Evolutionary conservation across 2,329 filamentous ascomycete genomes (phyloP).

Genomic region (Penicillium aurantiogriseum): DNA sequence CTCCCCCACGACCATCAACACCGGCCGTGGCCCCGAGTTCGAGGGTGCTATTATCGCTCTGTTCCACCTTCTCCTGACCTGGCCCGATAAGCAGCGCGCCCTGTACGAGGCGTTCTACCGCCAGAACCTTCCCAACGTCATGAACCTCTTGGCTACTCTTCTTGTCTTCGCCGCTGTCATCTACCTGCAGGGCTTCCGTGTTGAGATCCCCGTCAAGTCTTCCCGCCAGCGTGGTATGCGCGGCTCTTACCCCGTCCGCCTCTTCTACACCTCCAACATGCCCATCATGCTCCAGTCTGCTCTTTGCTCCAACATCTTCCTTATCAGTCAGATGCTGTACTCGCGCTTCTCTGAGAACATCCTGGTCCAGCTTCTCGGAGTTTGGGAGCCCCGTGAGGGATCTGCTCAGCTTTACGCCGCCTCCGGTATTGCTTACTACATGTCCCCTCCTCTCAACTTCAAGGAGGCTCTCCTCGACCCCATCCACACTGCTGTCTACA

Average conservation of each 20-base stretch:
- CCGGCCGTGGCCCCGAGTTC: conserved; percentile 96
- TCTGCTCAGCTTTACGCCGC: conserved; percentile 92
- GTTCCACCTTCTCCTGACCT: conserved; percentile 96
- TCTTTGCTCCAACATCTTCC: conserved; percentile 97
- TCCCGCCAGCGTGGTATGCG: conserved; percentile 98
- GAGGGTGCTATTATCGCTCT: conserved; percentile 97
- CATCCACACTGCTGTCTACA: conserved; percentile 93
- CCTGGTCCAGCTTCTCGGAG: conserved; percentile 92
- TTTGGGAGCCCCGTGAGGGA: conserved; percentile 94
- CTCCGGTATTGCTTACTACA: conserved; percentile 97
- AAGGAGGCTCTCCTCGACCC: conserved; percentile 95
- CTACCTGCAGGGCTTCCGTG: conserved; percentile 98
- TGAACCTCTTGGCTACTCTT: conserved; percentile 94
- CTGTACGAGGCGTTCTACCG: conserved; percentile 98
- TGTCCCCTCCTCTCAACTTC: conserved; percentile 97
- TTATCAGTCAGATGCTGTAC: conserved; percentile 99
- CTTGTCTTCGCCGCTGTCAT: conserved; percentile 95
- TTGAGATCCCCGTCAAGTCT: conserved; percentile 99
- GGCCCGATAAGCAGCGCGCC: conserved; percentile 98
- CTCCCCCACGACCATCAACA: conserved; percentile 99
- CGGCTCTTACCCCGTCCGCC: conserved; percentile 94
- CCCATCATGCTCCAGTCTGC: conserved; percentile 99
- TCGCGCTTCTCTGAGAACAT: conserved; percentile 99
- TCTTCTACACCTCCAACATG: conserved; percentile 99
- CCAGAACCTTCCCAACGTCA: conserved; percentile 98